Conservation (phyloP, 2,329 filamentous ascomycete genomes). For the Chrysosporium keratinophilum region DNA sequence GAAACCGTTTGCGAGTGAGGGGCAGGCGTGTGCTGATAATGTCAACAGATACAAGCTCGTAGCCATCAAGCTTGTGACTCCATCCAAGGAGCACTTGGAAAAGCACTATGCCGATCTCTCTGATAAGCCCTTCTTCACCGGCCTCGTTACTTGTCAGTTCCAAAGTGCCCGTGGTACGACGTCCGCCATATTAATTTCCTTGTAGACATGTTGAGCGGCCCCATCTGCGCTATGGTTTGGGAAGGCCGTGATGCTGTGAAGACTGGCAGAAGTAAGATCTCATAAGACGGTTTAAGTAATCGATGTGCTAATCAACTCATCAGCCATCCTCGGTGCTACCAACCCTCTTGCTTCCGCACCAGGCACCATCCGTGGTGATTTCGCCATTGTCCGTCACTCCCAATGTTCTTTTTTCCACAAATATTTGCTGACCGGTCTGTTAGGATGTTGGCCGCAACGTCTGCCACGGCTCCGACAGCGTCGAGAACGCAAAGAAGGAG, state of each 20-base stretch:
- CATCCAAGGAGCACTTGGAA: conserved; percentile 92
- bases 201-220: conserved; percentile 89
- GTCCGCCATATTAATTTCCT: conserved; percentile 3
- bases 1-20: not conserved
- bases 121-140: conserved; percentile 89
- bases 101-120: conserved; percentile 90
- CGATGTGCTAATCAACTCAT: conserved; percentile 16
- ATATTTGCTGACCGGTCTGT: conserved; percentile 15
- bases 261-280: conserved; percentile 72
- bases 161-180: not conserved
- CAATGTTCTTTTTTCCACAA: not conserved
- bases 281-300: not conserved
- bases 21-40: conserved; percentile 12
- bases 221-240: conserved; percentile 99
- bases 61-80: conserved; percentile 88
- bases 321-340: conserved; percentile 91
- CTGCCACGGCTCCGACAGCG: conserved; percentile 97
- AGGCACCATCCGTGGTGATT: conserved; percentile 96
- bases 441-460: conserved; percentile 88
- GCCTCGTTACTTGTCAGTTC: conserved; percentile 75
- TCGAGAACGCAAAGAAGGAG: conserved; percentile 99
- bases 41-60: conserved; percentile 80
- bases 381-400: conserved; percentile 52
- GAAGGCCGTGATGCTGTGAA: conserved; percentile 98
- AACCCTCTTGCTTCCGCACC: conserved; percentile 91